Percentiles rank a stretch among this genome's conserved stretches.
Evolutionary conservation across 1,139 yeast species (phyloP).

Genomic region (Zygoascus hellenicus): DNA sequence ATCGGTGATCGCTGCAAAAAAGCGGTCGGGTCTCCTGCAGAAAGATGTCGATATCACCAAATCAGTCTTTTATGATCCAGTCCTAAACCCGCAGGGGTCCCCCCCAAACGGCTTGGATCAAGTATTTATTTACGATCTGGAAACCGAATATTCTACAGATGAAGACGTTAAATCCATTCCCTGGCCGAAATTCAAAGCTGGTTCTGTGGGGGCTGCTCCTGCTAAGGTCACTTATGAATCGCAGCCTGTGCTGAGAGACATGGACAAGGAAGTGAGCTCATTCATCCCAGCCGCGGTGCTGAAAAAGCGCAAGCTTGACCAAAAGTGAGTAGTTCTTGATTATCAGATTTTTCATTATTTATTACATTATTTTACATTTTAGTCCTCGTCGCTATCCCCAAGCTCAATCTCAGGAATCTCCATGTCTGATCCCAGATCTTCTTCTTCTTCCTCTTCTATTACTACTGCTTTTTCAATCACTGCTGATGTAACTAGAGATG

Average conservation of each 20-base stretch:
- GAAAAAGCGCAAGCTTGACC: constrained; percentile 15
- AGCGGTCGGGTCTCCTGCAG: constrained; percentile 23
- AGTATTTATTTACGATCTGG: constrained; percentile 17
- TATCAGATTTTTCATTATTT: background rate
- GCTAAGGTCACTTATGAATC: constrained; percentile 24
- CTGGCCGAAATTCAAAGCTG: constrained; percentile 18
- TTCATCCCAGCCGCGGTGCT: constrained; percentile 25
- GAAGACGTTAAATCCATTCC: constrained; percentile 23
- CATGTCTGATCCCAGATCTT: constrained; percentile 41
- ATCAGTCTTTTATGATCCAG: constrained; percentile 28
- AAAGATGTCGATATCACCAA: constrained; percentile 15
- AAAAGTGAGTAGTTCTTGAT: background rate
- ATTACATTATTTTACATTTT: background rate
- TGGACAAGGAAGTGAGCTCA: constrained; percentile 21
- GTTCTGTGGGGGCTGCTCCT: constrained; percentile 13
- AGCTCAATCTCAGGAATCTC: constrained; percentile 54
- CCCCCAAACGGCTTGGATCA: constrained; percentile 25
- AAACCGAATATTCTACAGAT: constrained; percentile 20
- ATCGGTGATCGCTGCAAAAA: constrained; percentile 22
- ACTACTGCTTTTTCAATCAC: constrained; percentile 15
- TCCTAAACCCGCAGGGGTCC: constrained; percentile 26
- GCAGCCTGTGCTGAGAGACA: constrained; percentile 24
- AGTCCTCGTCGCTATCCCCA: constrained; percentile 26
- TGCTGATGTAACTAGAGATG: background rate
- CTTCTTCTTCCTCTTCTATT: constrained; percentile 15